Conservation (phyloP, 2,329 filamentous ascomycete genomes). For the Colletotrichum eremochloae region DNA sequence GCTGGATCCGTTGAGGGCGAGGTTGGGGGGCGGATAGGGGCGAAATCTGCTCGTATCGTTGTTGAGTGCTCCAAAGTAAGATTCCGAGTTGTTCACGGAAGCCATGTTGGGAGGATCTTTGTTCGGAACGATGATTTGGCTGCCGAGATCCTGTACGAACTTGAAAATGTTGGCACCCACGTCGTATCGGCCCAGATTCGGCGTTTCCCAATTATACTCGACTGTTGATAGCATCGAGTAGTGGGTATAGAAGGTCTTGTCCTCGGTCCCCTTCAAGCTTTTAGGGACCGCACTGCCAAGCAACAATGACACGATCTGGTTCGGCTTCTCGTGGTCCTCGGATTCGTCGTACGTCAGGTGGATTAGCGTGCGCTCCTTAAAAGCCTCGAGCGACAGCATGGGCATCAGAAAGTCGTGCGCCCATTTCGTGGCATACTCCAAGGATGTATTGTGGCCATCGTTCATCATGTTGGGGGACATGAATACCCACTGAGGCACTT, state of each 20-base stretch:
- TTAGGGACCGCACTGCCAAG: conserved; percentile 67
- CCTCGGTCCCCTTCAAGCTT: conserved; percentile 62
- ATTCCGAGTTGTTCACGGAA: conserved; percentile 55
- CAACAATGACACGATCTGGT: conserved; percentile 67
- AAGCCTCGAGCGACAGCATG: conserved; percentile 63
- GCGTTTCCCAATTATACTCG: conserved; percentile 58
- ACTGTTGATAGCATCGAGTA: conserved; percentile 59
- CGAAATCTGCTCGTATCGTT: conserved; percentile 49
- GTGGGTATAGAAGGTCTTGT: conserved; percentile 63
- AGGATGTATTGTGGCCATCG: conserved; percentile 72
- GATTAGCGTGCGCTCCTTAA: conserved; percentile 67
- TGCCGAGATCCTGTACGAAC: conserved; percentile 53
- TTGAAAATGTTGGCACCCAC: conserved; percentile 55
- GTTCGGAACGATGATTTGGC: conserved; percentile 51
- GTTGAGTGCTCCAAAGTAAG: conserved; percentile 58
- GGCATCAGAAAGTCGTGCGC: conserved; percentile 65
- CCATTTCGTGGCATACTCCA: conserved; percentile 66
- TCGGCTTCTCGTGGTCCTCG: conserved; percentile 64
- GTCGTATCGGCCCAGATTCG: conserved; percentile 59
- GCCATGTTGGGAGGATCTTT: conserved; percentile 53
- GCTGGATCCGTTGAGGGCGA: conserved; percentile 58
- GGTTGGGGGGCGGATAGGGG: conserved; percentile 57
- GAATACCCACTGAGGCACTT: conserved; percentile 75
- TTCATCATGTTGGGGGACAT: conserved; percentile 75
- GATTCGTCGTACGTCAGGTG: conserved; percentile 72